Base-by-base conservation (phyloP, 805 yeast genomes). In the Candida michaelii region DNA sequence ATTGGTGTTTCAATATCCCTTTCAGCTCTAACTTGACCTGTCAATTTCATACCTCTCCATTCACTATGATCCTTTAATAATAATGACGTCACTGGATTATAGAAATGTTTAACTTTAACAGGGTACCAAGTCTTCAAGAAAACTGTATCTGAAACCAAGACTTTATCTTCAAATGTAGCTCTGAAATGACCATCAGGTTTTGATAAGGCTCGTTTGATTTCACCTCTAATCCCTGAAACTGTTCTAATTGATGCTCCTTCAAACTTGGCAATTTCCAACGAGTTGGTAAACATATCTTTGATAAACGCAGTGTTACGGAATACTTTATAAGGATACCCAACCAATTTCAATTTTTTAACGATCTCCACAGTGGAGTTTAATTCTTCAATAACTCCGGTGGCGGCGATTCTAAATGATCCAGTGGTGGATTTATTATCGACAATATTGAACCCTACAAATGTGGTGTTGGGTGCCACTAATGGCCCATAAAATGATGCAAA, bases 191-290 rank as follows among this genome's bases (percentile, higher is more conserved):
- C 99, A 39, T 91, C 98, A 0, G 97, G 97, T 53, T 86, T 85
- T 8, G 96, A 79, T 48, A 93, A 72, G 0, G 98, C 99, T 49
- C 97, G 76, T 63, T 93, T 93, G 55, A 93, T 91, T 63, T 93
- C 98, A 64, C 99, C 99, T 53, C 99, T 75, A 45, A 93, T 89
- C 46, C 99, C 99, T 6, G 96, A 87, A 4, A 93, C 99, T 0
- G 99, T 95, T 63, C 89, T 85, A 59, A 93, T 89, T 35, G 89
- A 83, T 0, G 99, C 99, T 45, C 99, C 99, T 69, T 93, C 99
- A 59, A 93, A 93, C 61, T 89, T 87, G 30, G 98, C 98, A 44
- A 91, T 96, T 67, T 93, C 99, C 65, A 93, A 73, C 0, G 95
- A 78, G 46, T 93, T 83, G 19, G 85, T 74, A 63, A 93, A 93